These are phyloP conservation scores for Hypoxylon cercidicola DNA, from an alignment of 495 filamentous ascomycete species.

Conservation along the genomic window DNA sequence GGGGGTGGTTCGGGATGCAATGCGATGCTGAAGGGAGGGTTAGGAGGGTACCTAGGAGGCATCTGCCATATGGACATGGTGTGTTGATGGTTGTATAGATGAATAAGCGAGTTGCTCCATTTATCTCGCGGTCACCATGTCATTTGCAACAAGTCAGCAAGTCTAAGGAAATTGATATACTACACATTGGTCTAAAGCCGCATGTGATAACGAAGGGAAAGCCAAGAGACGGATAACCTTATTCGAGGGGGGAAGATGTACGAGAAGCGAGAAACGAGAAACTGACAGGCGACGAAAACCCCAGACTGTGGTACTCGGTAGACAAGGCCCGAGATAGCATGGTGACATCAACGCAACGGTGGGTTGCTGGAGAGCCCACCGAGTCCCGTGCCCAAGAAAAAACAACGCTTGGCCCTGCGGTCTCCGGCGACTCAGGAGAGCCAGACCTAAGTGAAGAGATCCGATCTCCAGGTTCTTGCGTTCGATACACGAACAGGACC, in stretches of 20 bases:
- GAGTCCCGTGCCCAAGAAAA: conserved; percentile 35
- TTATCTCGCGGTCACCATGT: too few relatives aligned
- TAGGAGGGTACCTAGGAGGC: conserved; percentile 4
- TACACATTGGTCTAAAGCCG: conserved; percentile 13
- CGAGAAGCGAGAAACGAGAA: conserved; percentile 34
- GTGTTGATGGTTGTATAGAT: conserved; percentile 2
- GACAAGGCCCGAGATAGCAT: conserved; percentile 44
- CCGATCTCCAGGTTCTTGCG: conserved; percentile 19
- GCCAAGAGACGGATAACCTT: conserved; percentile 19
- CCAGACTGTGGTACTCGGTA: conserved; percentile 43
- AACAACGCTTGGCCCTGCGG: conserved; percentile 12
- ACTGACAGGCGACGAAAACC: conserved; percentile 36
- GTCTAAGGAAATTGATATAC: background rate
- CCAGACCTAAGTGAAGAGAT: conserved; percentile 9
- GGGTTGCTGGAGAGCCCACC: conserved; percentile 38
- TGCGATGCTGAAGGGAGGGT: conserved; percentile 26
- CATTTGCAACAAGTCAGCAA: too few relatives aligned
- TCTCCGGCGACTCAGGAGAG: conserved; percentile 1
- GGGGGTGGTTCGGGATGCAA: conserved; percentile 42
- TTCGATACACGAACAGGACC: conserved; percentile 19
- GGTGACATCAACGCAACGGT: conserved; percentile 41
- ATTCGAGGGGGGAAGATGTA: conserved; percentile 29
- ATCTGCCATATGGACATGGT: conserved; percentile 9
- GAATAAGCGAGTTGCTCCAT: background rate
- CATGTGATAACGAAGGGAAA: conserved; percentile 23